Conservation (phyloP, 2,329 filamentous ascomycete species). For the Fusarium coffeatum region DNA sequence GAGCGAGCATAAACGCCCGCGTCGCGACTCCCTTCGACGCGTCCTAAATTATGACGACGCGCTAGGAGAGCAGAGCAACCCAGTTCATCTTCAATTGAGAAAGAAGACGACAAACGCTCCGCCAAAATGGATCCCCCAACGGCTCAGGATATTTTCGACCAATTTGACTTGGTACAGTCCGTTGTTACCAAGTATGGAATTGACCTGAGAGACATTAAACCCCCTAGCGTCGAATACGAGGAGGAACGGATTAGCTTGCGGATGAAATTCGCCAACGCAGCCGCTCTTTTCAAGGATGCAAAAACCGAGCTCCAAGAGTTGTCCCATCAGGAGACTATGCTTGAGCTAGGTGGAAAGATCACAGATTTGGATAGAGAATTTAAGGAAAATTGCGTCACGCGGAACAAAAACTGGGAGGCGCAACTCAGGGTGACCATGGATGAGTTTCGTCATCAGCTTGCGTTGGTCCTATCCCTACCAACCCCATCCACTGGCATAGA, state of each 20-base stretch:
- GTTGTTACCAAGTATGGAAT: constrained; percentile 4
- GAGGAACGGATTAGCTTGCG: not conserved
- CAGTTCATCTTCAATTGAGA: not conserved
- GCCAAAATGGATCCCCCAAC: constrained; percentile 12
- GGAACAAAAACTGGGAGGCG: not conserved
- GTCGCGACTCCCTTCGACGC: not conserved
- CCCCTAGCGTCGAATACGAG: constrained; percentile 4
- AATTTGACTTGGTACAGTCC: constrained; percentile 14
- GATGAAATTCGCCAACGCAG: not conserved
- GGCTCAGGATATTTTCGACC: not conserved
- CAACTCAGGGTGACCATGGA: not conserved
- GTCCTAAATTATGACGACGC: not conserved
- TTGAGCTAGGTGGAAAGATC: constrained; percentile 3
- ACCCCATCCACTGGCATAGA: not conserved
- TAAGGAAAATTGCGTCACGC: not conserved
- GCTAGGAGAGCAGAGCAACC: not conserved
- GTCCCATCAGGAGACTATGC: not conserved
- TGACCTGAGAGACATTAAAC: not conserved
- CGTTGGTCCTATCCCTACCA: not conserved
- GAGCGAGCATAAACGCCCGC: not conserved
- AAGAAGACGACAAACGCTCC: not conserved
- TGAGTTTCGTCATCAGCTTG: not conserved
- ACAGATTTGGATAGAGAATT: constrained; percentile 21
- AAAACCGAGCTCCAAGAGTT: not conserved
- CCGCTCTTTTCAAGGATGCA: not conserved